phyloP scores from a whole-genome alignment of 805 yeast species.

The Metschnikowia vanudenii region DNA sequence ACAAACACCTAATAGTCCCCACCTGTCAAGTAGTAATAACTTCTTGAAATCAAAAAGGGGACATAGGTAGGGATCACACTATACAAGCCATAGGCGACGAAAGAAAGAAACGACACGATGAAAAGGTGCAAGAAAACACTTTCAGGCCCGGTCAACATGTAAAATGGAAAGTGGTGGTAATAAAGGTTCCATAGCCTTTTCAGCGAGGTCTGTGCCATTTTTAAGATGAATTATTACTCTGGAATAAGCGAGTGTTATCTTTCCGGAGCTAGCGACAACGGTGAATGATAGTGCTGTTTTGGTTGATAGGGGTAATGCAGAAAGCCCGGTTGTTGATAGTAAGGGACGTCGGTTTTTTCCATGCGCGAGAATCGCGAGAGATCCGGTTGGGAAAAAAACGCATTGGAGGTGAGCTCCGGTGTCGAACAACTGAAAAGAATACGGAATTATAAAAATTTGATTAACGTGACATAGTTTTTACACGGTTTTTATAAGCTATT shows the following conservation, averaged over 20 bases:
- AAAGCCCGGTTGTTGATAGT: no score
- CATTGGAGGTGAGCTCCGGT: no score
- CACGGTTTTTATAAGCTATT: no score
- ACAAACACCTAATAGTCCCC: constrained; percentile 13
- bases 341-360: no score
- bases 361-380: not conserved
- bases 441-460: no score
- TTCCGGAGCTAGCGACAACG: not conserved
- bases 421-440: no score
- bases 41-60: constrained; percentile 30
- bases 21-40: constrained; percentile 38
- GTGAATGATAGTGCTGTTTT: not conserved
- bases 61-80: constrained; percentile 27
- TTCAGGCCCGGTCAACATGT: constrained; percentile 49
- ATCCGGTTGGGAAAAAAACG: not conserved
- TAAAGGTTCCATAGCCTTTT: constrained; percentile 25
- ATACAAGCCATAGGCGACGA: constrained; percentile 20
- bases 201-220: constrained; percentile 7
- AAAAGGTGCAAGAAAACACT: constrained; percentile 25
- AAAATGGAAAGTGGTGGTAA: constrained; percentile 47
- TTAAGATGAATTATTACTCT: not conserved
- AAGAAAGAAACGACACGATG: constrained; percentile 17
- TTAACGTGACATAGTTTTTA: no score
- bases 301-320: not conserved
- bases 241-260: not conserved